Conservation (phyloP, 2,329 filamentous ascomycete species). For the Rosellinia necatrix region DNA sequence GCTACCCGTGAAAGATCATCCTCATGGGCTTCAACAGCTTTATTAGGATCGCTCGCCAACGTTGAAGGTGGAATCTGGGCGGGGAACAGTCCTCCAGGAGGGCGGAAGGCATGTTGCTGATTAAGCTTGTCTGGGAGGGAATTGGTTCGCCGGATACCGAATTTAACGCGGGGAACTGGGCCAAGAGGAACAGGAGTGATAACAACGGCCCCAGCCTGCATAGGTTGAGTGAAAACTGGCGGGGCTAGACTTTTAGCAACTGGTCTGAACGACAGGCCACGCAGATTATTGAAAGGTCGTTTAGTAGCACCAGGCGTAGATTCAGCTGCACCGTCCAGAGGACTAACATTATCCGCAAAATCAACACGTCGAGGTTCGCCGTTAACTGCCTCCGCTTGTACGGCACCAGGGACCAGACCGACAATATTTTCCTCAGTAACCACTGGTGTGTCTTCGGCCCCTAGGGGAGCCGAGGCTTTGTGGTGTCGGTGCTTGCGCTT, state of each 20-base stretch:
- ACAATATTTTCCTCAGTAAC: constrained; percentile 42
- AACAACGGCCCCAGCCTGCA: constrained; percentile 36
- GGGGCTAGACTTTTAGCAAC: constrained; percentile 71
- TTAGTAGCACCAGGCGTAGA: constrained; percentile 35
- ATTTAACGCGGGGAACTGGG: constrained; percentile 60
- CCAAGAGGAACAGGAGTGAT: constrained; percentile 45
- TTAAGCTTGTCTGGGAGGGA: constrained; percentile 74
- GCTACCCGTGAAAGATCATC: constrained; percentile 59
- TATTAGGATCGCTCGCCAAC: constrained; percentile 38
- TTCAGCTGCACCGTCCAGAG: constrained; percentile 40
- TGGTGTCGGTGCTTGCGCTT: constrained; percentile 51
- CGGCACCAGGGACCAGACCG: constrained; percentile 31
- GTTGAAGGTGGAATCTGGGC: constrained; percentile 49
- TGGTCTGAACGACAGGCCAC: constrained; percentile 65
- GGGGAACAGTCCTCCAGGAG: constrained; percentile 57
- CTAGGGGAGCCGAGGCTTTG: constrained; percentile 31
- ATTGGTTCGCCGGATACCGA: constrained; percentile 73
- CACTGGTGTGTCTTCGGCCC: constrained; percentile 27
- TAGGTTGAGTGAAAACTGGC: constrained; percentile 66
- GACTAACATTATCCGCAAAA: constrained; percentile 49
- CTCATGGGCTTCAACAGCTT: constrained; percentile 44
- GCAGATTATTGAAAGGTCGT: constrained; percentile 59
- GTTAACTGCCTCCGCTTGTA: constrained; percentile 26
- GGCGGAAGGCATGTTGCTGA: constrained; percentile 45
- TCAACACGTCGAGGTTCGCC: constrained; percentile 62